A percentile compares a stretch with the other conserved stretches of the same genome.
phyloP scores from a whole-genome alignment of 2,329 filamentous ascomycete species.

The Cercospora zeae-maydis region DNA sequence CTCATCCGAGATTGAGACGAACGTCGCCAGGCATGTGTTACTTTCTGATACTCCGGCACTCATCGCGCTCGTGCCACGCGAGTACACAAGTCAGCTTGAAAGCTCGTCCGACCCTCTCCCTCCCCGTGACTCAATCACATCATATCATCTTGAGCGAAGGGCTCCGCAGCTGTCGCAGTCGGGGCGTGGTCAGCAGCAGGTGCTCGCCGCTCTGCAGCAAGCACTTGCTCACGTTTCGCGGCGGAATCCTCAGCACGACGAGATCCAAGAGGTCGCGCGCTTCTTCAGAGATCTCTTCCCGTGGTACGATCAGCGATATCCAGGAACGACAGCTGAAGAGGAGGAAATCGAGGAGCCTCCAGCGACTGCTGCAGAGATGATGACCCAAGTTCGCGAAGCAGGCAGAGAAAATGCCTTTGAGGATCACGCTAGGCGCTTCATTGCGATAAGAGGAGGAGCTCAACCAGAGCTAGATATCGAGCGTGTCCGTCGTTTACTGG shows the following conservation, averaged over 20 bases:
- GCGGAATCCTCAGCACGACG: constrained; percentile 7
- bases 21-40: constrained; percentile 72
- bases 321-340: not conserved
- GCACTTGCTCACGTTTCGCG: not conserved
- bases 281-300: constrained; percentile 34
- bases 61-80: constrained; percentile 64
- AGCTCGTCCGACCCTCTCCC: constrained; percentile 82
- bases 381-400: constrained; percentile 28
- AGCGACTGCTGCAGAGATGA: constrained; percentile 29
- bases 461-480: constrained; percentile 5
- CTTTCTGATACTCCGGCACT: constrained; percentile 71
- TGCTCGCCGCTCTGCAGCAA: not conserved
- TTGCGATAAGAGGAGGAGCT: constrained; percentile 6
- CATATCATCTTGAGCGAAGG: constrained; percentile 9
- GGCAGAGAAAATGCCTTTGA: constrained; percentile 19
- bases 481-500: not conserved
- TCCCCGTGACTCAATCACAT: constrained; percentile 49
- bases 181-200: not conserved
- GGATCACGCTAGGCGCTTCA: constrained; percentile 7
- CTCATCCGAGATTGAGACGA: constrained; percentile 43
- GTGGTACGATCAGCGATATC: constrained; percentile 24
- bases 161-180: not conserved
- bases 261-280: constrained; percentile 29
- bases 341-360: constrained; percentile 14
- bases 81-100: constrained; percentile 60